Percentiles rank a stretch among this genome's conserved stretches.
These are phyloP conservation scores for Mycena chlorophos DNA, from an alignment of 768 basidiomycete species.

Conservation along the genomic window DNA sequence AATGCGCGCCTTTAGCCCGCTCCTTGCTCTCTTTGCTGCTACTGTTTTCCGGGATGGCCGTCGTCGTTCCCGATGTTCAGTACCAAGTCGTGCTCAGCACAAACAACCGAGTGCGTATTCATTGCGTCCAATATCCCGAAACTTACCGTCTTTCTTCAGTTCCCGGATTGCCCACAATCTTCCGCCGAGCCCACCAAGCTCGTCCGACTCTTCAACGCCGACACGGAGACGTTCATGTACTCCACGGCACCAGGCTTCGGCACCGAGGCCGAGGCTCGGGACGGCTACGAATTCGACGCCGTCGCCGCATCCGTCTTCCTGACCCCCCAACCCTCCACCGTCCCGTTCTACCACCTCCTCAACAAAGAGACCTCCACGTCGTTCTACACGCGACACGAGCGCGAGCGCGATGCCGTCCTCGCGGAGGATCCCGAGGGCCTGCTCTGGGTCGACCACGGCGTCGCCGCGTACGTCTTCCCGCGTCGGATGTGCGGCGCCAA, in stretches of 20 bases:
- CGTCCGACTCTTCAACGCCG: constrained; percentile 6
- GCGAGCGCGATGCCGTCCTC: constrained; percentile 4
- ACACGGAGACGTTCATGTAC: constrained; percentile 7
- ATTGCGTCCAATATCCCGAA: neutral
- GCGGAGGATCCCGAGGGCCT: constrained; percentile 3
- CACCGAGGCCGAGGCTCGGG: neutral
- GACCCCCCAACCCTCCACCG: neutral
- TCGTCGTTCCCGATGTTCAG: neutral
- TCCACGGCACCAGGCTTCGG: neutral
- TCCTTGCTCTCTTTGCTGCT: neutral
- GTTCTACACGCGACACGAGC: constrained; percentile 6
- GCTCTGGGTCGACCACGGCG: neutral
- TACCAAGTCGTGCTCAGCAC: neutral
- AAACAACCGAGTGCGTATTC: neutral
- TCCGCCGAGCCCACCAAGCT: neutral
- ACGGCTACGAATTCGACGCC: constrained; percentile 10
- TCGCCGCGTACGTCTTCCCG: constrained; percentile 1
- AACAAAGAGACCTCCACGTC: neutral
- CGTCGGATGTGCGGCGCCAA: constrained; percentile 5
- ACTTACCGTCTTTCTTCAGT: neutral
- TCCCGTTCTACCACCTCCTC: constrained; percentile 11
- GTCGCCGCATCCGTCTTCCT: constrained; percentile 5
- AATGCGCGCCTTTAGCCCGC: neutral
- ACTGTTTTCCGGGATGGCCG: neutral
- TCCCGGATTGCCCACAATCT: neutral